phyloP scores from a whole-genome alignment of 768 basidiomycete species.

The Boletus speciosus region DNA sequence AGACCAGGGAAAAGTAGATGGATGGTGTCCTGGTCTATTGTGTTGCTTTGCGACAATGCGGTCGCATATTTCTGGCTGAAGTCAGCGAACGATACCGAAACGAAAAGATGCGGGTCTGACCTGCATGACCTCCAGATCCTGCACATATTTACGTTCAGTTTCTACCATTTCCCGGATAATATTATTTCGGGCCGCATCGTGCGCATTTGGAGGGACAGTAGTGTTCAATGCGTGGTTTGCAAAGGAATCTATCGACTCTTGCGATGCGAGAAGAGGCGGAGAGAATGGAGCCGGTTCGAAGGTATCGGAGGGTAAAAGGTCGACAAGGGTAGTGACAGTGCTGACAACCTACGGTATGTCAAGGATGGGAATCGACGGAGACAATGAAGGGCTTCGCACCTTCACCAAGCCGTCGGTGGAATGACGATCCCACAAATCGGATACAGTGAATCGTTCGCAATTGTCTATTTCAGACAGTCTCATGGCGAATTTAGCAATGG shows the following conservation, averaged over 20 bases:
- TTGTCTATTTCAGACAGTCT: conserved; percentile 68
- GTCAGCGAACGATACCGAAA: conserved; percentile 13
- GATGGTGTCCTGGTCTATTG: conserved; percentile 92
- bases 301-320: conserved; percentile 63
- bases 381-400: conserved; percentile 43
- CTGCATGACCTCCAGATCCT: conserved; percentile 95
- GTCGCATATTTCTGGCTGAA: conserved; percentile 77
- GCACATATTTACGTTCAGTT: conserved; percentile 95
- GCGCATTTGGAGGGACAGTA: conserved; percentile 48
- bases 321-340: conserved; percentile 82
- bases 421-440: conserved; percentile 85
- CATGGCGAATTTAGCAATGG: conserved; percentile 90
- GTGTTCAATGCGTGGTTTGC: conserved; percentile 39
- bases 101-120: conserved; percentile 41
- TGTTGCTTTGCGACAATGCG: conserved; percentile 73
- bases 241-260: conserved; percentile 60
- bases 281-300: conserved; percentile 65
- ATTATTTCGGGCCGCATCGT: conserved; percentile 68
- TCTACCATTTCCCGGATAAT: conserved; percentile 87
- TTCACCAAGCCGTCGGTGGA: conserved; percentile 95
- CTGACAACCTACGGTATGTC: conserved; percentile 65
- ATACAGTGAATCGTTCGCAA: conserved; percentile 84
- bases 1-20: conserved; percentile 94
- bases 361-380: not conserved
- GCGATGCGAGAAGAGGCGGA: conserved; percentile 50